phyloP scores from a whole-genome alignment of 345 rosid genomes.

The Abelmoschus esculentus region DNA sequence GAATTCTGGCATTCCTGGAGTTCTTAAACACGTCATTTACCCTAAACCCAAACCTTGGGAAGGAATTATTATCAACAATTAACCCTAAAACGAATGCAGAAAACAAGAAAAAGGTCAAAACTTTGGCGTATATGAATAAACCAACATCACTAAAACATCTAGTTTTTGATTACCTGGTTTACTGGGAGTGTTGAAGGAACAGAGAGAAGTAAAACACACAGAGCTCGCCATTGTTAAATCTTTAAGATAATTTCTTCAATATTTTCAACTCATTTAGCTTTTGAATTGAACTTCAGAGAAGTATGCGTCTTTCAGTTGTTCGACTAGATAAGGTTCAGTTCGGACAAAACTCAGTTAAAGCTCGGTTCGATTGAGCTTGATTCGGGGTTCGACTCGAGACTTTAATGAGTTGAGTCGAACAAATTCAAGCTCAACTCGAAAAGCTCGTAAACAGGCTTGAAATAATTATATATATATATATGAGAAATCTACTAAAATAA shows the following conservation, averaged over 20 bases:
- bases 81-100: conserved; percentile 18
- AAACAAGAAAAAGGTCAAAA: not conserved
- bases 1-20: conserved; percentile 37
- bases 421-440: too few species aligned
- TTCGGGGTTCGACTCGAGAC: too few species aligned
- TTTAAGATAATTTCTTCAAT: not conserved
- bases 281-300: not conserved
- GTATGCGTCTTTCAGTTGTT: not conserved
- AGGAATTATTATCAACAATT: conserved; percentile 24
- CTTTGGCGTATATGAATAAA: not conserved
- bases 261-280: not conserved
- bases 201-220: conserved; percentile 26
- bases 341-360: too few species aligned
- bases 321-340: conserved; percentile 44
- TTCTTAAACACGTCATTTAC: conserved; percentile 34
- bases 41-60: conserved; percentile 32
- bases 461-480: too few species aligned
- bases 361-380: too few species aligned
- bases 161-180: conserved; percentile 29
- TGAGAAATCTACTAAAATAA: too few species aligned
- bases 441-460: too few species aligned
- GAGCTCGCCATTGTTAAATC: conserved; percentile 29
- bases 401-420: too few species aligned
- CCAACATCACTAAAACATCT: not conserved
- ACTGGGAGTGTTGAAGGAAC: conserved; percentile 26